A percentile compares a stretch with the other conserved stretches of the same genome.
phyloP scores from a whole-genome alignment of 192 early-diverging fungal genomes.

The Podila epigama region DNA sequence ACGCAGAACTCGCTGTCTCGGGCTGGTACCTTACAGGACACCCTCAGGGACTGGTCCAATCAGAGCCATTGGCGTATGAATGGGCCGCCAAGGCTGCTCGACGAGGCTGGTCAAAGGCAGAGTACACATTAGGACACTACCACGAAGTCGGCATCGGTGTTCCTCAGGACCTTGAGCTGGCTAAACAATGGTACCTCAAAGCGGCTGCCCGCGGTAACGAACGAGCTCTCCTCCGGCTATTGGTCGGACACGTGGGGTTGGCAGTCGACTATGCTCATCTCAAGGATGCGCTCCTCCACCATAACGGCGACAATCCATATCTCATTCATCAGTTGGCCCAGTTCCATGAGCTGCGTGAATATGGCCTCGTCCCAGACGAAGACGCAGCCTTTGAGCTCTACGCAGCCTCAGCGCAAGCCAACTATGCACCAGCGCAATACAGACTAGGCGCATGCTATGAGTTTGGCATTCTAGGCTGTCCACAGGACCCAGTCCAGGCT shows the following conservation, averaged over 20 bases:
- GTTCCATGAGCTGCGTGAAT: conserved; percentile 40
- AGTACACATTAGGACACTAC: conserved; percentile 46
- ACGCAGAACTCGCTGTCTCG: conserved; percentile 63
- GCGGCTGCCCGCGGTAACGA: conserved; percentile 41
- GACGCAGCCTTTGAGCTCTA: conserved; percentile 42
- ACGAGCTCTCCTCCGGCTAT: conserved; percentile 21
- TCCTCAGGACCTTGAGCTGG: conserved; percentile 19
- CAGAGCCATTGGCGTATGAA: conserved; percentile 49
- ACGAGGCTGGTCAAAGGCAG: conserved; percentile 41
- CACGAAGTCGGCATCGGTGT: conserved; percentile 45
- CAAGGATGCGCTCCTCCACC: conserved; percentile 30
- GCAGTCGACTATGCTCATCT: conserved; percentile 42
- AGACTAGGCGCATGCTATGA: conserved; percentile 81
- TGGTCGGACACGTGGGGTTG: conserved; percentile 39
- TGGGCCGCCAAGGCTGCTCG: conserved; percentile 43
- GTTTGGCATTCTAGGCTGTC: conserved; percentile 74
- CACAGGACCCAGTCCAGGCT: conserved; percentile 66
- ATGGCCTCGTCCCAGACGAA: conserved; percentile 39
- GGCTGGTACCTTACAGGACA: conserved; percentile 69
- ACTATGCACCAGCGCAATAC: conserved; percentile 75
- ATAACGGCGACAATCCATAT: conserved; percentile 37
- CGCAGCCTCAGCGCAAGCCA: conserved; percentile 62
- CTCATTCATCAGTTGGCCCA: conserved; percentile 41
- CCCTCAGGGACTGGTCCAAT: conserved; percentile 57
- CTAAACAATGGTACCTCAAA: conserved; percentile 45